phyloP scores from a whole-genome alignment of 2,329 filamentous ascomycete species.

The Botrytis medusae region DNA sequence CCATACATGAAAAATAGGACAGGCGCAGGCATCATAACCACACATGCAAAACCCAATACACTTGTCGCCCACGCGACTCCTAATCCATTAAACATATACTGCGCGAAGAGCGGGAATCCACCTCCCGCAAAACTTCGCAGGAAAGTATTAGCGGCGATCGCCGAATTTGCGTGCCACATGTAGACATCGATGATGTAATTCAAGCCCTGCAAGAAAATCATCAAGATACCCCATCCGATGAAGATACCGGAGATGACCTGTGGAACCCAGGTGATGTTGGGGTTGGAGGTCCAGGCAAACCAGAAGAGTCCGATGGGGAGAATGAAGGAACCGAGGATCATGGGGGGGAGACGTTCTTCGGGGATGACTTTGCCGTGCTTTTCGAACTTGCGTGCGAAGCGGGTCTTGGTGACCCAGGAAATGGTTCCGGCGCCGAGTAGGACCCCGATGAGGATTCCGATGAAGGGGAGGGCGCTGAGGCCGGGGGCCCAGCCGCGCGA shows the following conservation, averaged over 20 bases:
- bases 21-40: constrained; percentile 11
- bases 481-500: constrained; percentile 44
- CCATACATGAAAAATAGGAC: constrained; percentile 17
- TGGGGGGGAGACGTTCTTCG: constrained; percentile 64
- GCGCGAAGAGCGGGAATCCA: constrained; percentile 60
- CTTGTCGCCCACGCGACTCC: constrained; percentile 44
- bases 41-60: constrained; percentile 31
- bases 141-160: constrained; percentile 59
- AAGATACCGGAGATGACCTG: constrained; percentile 61
- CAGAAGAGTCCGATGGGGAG: constrained; percentile 72
- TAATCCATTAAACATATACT: constrained; percentile 49
- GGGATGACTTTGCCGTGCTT: constrained; percentile 65
- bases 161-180: constrained; percentile 54
- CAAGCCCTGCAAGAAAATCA: constrained; percentile 13
- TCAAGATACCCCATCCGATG: constrained; percentile 67
- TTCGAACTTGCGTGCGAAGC: constrained; percentile 66
- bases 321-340: constrained; percentile 58
- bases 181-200: constrained; percentile 59
- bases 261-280: constrained; percentile 61
- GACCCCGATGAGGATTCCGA: constrained; percentile 56
- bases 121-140: constrained; percentile 56
- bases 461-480: constrained; percentile 40
- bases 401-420: constrained; percentile 62
- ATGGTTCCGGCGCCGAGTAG: constrained; percentile 63
- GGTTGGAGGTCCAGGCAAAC: constrained; percentile 66